Percentiles rank a stretch among this genome's conserved stretches.
These are phyloP conservation scores for Calonectria pseudoreteaudii DNA, from an alignment of 2,329 filamentous ascomycete genomes.

Conservation along the genomic window DNA sequence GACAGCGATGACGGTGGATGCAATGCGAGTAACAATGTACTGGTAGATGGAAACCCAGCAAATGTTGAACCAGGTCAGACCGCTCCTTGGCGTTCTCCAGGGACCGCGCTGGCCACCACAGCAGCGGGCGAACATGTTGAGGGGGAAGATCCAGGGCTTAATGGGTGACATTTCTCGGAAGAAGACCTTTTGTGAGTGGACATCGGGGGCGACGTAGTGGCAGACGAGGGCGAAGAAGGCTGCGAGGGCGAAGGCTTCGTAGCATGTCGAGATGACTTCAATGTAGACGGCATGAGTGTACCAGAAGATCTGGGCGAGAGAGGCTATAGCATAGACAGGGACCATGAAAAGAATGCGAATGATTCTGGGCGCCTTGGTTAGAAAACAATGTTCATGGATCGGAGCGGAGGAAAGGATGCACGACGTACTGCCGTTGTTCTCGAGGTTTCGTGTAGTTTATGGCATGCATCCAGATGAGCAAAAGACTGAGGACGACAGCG, in stretches of 20 bases:
- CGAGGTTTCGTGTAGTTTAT: slow-evolving; percentile 69
- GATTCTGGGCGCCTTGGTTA: slow-evolving; percentile 64
- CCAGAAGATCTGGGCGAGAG: slow-evolving; percentile 78
- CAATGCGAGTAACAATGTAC: slow-evolving; percentile 84
- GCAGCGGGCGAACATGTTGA: slow-evolving; percentile 77
- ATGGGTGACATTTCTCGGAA: slow-evolving; percentile 76
- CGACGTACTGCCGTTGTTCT: slow-evolving; percentile 67
- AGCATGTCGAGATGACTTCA: slow-evolving; percentile 84
- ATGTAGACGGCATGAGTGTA: slow-evolving; percentile 86
- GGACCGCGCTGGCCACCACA: slow-evolving; percentile 76
- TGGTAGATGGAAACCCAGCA: slow-evolving; percentile 87
- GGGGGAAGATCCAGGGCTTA: slow-evolving; percentile 80
- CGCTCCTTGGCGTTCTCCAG: slow-evolving; percentile 81
- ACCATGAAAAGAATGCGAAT: slow-evolving; percentile 92
- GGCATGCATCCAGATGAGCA: slow-evolving; percentile 70
- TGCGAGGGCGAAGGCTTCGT: slow-evolving; percentile 89
- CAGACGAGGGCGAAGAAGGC: slow-evolving; percentile 89
- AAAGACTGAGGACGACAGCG: slow-evolving; percentile 65
- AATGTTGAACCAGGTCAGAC: slow-evolving; percentile 91
- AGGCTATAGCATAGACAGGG: slow-evolving; percentile 81
- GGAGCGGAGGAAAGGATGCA: neutral
- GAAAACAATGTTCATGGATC: neutral
- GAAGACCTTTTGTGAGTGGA: slow-evolving; percentile 85
- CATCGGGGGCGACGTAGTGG: slow-evolving; percentile 80
- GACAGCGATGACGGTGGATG: slow-evolving; percentile 84